phyloP scores from a whole-genome alignment of 768 basidiomycete species.

The Boletus pseudopeckii region DNA sequence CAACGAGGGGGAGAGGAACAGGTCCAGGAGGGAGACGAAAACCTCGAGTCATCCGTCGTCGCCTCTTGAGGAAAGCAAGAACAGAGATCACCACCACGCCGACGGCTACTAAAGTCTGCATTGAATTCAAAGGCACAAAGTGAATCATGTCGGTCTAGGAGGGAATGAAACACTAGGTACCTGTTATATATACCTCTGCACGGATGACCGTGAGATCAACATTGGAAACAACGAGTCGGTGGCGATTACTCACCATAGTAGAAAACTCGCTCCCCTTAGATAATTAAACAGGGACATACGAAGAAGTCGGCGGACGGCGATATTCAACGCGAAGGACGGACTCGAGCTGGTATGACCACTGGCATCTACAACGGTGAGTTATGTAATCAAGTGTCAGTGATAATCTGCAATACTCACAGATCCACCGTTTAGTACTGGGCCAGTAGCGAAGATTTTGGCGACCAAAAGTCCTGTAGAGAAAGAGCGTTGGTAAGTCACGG shows the following conservation, averaged over 20 bases:
- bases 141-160: background rate
- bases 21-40: conserved; percentile 17
- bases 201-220: background rate
- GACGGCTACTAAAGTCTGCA: background rate
- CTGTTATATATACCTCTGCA: background rate
- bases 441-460: background rate
- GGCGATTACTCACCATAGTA: too few relatives aligned
- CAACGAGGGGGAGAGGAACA: conserved; percentile 14
- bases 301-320: background rate
- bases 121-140: background rate
- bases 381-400: background rate
- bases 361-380: background rate
- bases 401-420: background rate
- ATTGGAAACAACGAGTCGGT: too few relatives aligned
- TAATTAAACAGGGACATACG: background rate
- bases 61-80: background rate
- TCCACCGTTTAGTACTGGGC: background rate
- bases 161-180: background rate
- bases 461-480: too few relatives aligned
- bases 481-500: background rate
- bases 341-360: background rate
- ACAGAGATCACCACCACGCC: background rate
- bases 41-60: background rate
- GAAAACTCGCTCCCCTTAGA: too few relatives aligned
- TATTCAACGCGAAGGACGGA: background rate